Conservation (phyloP, 208 protist genomes). For the Leishmania amazonensis region DNA sequence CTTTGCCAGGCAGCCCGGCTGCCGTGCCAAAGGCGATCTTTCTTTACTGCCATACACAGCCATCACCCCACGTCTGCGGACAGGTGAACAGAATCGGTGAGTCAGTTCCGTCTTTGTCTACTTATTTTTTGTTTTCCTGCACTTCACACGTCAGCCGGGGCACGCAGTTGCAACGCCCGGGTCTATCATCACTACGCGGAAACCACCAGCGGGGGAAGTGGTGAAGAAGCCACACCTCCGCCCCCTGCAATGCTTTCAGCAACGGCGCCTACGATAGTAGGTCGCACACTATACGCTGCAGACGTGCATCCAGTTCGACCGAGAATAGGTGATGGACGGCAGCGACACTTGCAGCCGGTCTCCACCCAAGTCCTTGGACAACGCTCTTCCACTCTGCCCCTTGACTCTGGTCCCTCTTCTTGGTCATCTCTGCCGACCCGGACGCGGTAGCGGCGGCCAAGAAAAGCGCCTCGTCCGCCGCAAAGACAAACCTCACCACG, state of each 20-base stretch:
- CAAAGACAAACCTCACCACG: constrained; percentile 38
- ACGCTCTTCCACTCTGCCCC: background rate
- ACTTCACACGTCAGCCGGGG: background rate
- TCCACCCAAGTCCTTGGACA: constrained; percentile 9
- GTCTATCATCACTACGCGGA: background rate
- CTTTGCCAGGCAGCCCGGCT: background rate
- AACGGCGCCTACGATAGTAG: background rate
- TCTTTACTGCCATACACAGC: background rate
- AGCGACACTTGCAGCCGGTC: background rate
- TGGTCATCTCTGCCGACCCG: background rate
- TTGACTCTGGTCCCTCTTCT: background rate
- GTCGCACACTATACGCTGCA: background rate
- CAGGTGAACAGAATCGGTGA: background rate
- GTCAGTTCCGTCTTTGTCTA: background rate
- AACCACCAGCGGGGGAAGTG: background rate
- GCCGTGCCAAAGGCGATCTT: background rate
- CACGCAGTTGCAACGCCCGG: background rate
- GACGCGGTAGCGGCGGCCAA: background rate
- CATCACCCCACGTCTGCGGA: background rate
- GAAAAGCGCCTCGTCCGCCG: constrained; percentile 30
- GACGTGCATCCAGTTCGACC: background rate
- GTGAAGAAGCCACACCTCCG: background rate
- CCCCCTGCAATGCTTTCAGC: background rate
- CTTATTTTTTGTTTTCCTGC: background rate
- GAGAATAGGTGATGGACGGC: background rate